These are phyloP conservation scores for Yamadazyma sp. DNA, from an alignment of 1,139 yeast species.

Conservation along the genomic window DNA sequence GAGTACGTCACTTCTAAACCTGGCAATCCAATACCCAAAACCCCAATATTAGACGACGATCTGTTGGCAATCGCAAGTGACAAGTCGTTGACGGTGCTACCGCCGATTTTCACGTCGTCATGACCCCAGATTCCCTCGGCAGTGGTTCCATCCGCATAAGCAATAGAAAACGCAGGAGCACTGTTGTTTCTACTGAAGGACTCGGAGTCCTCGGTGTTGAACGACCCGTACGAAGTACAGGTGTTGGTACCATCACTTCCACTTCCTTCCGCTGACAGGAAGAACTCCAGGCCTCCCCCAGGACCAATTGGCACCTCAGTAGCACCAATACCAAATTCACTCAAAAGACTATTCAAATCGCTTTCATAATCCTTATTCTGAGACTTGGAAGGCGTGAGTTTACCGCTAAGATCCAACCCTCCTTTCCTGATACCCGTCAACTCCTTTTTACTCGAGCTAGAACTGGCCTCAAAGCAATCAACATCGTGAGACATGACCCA, in stretches of 20 bases:
- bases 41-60: slow-evolving; percentile 44
- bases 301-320: slow-evolving; percentile 1
- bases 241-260: slow-evolving; percentile 2
- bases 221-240: slow-evolving; percentile 11
- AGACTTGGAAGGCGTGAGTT: not conserved
- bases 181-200: slow-evolving; percentile 10
- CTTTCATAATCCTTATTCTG: not conserved
- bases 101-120: slow-evolving; percentile 43
- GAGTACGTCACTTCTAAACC: slow-evolving; percentile 9
- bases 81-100: slow-evolving; percentile 39
- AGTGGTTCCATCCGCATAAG: slow-evolving; percentile 56
- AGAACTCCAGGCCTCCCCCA: not conserved
- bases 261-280: not conserved
- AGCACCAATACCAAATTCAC: slow-evolving; percentile 1
- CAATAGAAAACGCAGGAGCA: slow-evolving; percentile 31
- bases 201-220: slow-evolving; percentile 10
- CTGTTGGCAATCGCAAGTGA: slow-evolving; percentile 44
- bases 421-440: not conserved
- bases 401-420: not conserved
- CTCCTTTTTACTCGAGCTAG: not conserved
- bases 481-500: slow-evolving; percentile 43
- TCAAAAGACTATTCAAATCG: not conserved
- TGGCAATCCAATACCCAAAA: slow-evolving; percentile 50
- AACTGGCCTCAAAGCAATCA: slow-evolving; percentile 17
- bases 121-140: slow-evolving; percentile 39